A percentile compares a stretch with the other conserved stretches of the same genome.
phyloP scores from a whole-genome alignment of 2,329 filamentous ascomycete genomes.

The Penicillium nordicum region DNA sequence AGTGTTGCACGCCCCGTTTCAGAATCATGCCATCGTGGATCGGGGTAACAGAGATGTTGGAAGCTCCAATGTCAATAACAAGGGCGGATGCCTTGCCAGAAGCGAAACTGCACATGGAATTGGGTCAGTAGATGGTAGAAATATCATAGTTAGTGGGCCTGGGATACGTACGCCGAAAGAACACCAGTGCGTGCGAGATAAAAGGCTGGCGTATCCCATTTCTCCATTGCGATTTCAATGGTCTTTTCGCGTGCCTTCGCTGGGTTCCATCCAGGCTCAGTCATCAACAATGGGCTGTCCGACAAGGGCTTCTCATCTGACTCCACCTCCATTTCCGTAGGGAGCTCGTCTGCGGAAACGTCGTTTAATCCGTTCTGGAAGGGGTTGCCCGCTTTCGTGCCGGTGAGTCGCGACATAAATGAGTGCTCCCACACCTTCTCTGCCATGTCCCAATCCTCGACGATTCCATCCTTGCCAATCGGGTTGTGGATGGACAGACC shows the following conservation, averaged over 20 bases:
- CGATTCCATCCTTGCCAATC: constrained; percentile 81
- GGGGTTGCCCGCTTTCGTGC: constrained; percentile 65
- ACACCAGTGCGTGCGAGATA: constrained; percentile 88
- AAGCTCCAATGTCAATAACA: constrained; percentile 86
- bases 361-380: constrained; percentile 78
- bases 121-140: constrained; percentile 6
- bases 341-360: constrained; percentile 54
- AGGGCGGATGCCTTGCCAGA: constrained; percentile 90
- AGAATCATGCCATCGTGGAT: constrained; percentile 93
- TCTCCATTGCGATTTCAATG: constrained; percentile 95
- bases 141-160: background rate
- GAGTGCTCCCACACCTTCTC: constrained; percentile 88
- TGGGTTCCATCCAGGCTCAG: constrained; percentile 89
- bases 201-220: constrained; percentile 91
- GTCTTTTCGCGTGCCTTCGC: constrained; percentile 86
- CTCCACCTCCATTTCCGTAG: constrained; percentile 60
- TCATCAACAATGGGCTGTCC: constrained; percentile 89
- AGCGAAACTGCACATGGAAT: constrained; percentile 58
- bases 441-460: constrained; percentile 95
- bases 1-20: constrained; percentile 83
- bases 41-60: constrained; percentile 82
- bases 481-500: constrained; percentile 86
- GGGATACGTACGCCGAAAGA: constrained; percentile 65
- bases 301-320: constrained; percentile 71
- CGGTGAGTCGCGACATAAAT: constrained; percentile 83